phyloP scores from a whole-genome alignment of 805 yeast species.

The Ogataea trehalophila region DNA sequence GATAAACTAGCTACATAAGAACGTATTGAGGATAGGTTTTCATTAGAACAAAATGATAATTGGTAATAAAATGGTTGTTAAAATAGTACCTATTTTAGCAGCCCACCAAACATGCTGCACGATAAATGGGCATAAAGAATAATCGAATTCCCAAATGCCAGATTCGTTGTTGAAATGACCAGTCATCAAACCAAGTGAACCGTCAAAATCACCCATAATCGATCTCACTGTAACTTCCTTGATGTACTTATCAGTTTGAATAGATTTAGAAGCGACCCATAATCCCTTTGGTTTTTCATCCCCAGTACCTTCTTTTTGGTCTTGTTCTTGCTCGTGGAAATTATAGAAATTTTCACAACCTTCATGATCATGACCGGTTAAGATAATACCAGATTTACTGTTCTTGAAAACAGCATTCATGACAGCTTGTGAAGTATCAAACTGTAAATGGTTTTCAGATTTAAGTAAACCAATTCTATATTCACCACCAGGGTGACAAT shows the following conservation, averaged over 20 bases:
- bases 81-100: slow-evolving; percentile 48
- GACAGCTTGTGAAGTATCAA: slow-evolving; percentile 61
- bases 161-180: slow-evolving; percentile 52
- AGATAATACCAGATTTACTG: slow-evolving; percentile 66
- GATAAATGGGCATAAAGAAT: slow-evolving; percentile 71
- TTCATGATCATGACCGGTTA: slow-evolving; percentile 95
- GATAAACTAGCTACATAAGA: too few relatives aligned
- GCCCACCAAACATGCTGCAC: slow-evolving; percentile 97
- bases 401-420: slow-evolving; percentile 67
- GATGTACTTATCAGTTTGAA: slow-evolving; percentile 35
- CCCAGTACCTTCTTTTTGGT: background rate
- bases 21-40: background rate
- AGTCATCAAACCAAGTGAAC: slow-evolving; percentile 79
- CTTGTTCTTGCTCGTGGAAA: slow-evolving; percentile 22
- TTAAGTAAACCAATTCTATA: slow-evolving; percentile 67
- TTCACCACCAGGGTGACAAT: slow-evolving; percentile 48
- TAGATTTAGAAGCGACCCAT: slow-evolving; percentile 57
- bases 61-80: slow-evolving; percentile 34
- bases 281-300: slow-evolving; percentile 27
- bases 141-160: slow-evolving; percentile 60
- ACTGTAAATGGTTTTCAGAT: slow-evolving; percentile 80
- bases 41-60: slow-evolving; percentile 24
- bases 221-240: slow-evolving; percentile 83
- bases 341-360: slow-evolving; percentile 79
- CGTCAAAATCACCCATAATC: slow-evolving; percentile 95